phyloP scores from a whole-genome alignment of 148 eudicot species.

The Pouteria glomerata region DNA sequence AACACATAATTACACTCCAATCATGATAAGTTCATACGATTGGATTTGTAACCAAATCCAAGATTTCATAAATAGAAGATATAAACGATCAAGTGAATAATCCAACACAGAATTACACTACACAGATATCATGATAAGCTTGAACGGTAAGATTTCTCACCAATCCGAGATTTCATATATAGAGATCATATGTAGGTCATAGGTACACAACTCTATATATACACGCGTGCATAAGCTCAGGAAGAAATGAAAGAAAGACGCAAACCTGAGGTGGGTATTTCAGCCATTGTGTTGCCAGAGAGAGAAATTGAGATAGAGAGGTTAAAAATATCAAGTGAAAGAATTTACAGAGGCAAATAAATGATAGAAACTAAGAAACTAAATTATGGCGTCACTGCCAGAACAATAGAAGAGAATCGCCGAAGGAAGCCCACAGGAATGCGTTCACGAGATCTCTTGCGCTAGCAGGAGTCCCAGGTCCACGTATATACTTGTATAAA shows the following conservation, averaged over 20 bases:
- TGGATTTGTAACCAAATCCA: constrained; percentile 3
- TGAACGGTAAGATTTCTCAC: too few relatives aligned
- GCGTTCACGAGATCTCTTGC: too few relatives aligned
- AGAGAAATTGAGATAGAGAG: not conserved
- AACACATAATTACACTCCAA: not conserved
- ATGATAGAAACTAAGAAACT: not conserved
- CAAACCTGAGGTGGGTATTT: constrained; percentile 41
- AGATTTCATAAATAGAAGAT: not conserved
- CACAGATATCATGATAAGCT: too few relatives aligned
- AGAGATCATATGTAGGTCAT: too few relatives aligned
- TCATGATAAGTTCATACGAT: not conserved
- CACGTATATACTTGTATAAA: too few relatives aligned
- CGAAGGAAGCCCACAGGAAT: too few relatives aligned
- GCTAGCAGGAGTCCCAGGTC: too few relatives aligned
- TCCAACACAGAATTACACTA: not conserved
- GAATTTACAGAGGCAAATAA: not conserved
- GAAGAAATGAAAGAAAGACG: not conserved
- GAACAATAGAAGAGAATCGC: not conserved
- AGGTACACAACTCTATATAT: too few relatives aligned
- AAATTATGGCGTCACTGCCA: not conserved
- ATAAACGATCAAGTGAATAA: too few relatives aligned
- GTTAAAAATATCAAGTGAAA: not conserved
- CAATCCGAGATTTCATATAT: not conserved
- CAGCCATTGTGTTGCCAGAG: constrained; percentile 30
- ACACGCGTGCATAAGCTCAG: too few relatives aligned